phyloP scores from a whole-genome alignment of 208 protist species.

The Vickermania ingenoplastis region DNA sequence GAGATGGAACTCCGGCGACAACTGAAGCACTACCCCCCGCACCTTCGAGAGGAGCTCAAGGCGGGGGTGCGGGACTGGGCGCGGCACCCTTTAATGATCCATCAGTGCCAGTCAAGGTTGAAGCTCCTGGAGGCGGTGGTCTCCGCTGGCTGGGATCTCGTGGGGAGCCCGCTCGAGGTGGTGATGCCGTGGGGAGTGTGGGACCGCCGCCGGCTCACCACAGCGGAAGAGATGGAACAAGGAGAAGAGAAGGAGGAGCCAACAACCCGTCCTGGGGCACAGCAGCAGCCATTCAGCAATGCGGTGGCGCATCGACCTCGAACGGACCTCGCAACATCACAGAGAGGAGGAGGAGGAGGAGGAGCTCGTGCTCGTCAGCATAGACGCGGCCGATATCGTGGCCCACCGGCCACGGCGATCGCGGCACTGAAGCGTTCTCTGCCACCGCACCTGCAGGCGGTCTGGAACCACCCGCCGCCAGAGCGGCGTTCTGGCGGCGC shows the following conservation, averaged over 20 bases:
- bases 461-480: too few relatives aligned
- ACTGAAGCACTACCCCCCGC: neutral
- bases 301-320: too few relatives aligned
- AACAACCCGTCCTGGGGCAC: too few relatives aligned
- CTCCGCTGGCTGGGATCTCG: neutral
- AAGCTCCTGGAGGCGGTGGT: neutral
- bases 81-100: neutral
- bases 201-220: neutral
- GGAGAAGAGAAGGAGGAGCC: neutral
- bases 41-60: neutral
- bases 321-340: neutral
- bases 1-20: neutral
- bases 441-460: neutral
- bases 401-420: neutral
- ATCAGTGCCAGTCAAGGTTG: neutral
- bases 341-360: neutral
- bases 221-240: neutral
- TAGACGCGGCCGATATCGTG: too few relatives aligned
- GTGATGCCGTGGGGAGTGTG: neutral
- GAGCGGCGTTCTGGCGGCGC: neutral
- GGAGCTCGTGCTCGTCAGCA: neutral
- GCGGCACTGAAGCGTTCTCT: neutral
- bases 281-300: too few relatives aligned
- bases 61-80: neutral
- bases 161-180: neutral